Conservation (phyloP, 106 monocot genomes). For the Acorus calamus region DNA sequence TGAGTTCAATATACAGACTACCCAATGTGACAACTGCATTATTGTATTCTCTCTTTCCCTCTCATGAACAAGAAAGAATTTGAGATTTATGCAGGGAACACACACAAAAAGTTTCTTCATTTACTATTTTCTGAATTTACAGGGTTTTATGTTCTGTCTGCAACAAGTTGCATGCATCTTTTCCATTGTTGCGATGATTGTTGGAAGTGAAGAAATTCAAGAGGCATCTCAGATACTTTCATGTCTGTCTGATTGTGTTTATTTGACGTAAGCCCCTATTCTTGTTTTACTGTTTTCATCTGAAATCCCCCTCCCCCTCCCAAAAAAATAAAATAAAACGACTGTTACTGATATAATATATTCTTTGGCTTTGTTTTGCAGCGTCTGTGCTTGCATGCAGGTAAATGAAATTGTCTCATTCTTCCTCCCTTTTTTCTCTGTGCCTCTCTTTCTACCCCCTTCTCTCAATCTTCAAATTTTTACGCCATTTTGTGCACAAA, state of each 20-base stretch:
- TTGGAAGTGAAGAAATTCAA: constrained; percentile 59
- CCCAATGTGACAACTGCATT: constrained; percentile 96
- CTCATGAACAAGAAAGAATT: not conserved
- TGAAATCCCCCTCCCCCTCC: not conserved
- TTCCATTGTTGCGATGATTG: constrained; percentile 61
- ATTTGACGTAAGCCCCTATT: constrained; percentile 53
- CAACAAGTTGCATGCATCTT: constrained; percentile 88
- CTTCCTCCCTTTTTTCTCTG: not conserved
- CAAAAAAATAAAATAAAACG: not conserved
- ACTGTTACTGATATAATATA: not conserved
- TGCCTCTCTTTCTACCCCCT: not conserved
- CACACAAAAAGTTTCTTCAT: too few species aligned
- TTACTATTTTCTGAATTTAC: not conserved
- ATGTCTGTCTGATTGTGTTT: constrained; percentile 62
- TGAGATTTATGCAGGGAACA: too few species aligned
- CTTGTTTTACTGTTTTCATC: not conserved
- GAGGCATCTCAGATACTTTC: constrained; percentile 58
- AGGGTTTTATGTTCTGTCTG: constrained; percentile 85
- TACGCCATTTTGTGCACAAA: too few species aligned
- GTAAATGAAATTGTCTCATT: too few species aligned
- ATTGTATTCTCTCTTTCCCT: constrained; percentile 42
- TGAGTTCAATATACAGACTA: constrained; percentile 98
- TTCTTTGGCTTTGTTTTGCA: constrained; percentile 23
- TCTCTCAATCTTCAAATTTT: not conserved
- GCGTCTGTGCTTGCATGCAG: constrained; percentile 99